Evolutionary conservation across 192 early-diverging fungal genomes (phyloP).

Genomic region (Coemansia guatemalensis): DNA sequence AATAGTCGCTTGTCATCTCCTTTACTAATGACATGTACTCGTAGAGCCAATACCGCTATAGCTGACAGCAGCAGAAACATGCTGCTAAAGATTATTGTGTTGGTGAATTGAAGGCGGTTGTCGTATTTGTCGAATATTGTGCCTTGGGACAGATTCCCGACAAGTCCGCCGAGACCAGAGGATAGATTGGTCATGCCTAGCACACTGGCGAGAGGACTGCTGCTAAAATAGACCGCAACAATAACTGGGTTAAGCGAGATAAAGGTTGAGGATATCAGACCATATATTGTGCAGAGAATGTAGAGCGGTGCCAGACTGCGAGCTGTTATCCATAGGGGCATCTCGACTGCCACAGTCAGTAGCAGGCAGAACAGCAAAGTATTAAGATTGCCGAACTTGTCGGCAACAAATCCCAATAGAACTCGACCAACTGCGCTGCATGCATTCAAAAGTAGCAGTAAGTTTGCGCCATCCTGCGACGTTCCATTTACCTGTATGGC

Average conservation of each 20-base stretch:
- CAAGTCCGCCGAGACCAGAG: slow-evolving; percentile 21
- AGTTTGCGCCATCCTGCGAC: slow-evolving; percentile 12
- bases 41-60: slow-evolving; percentile 17
- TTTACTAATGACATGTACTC: slow-evolving; percentile 22
- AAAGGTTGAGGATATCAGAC: slow-evolving; percentile 36
- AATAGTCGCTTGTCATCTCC: slow-evolving; percentile 4
- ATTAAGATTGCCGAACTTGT: slow-evolving; percentile 32
- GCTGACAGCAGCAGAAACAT: slow-evolving; percentile 30
- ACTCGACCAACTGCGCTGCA: slow-evolving; percentile 26
- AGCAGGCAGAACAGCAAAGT: slow-evolving; percentile 22
- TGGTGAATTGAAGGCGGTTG: slow-evolving; percentile 26
- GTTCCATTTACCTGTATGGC: slow-evolving; percentile 24
- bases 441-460: slow-evolving; percentile 36
- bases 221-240: slow-evolving; percentile 13
- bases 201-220: slow-evolving; percentile 13
- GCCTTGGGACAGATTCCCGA: slow-evolving; percentile 28
- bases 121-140: slow-evolving; percentile 29
- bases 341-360: slow-evolving; percentile 18
- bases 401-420: slow-evolving; percentile 30
- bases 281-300: slow-evolving; percentile 34
- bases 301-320: slow-evolving; percentile 23
- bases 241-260: slow-evolving; percentile 43
- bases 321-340: slow-evolving; percentile 39
- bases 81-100: slow-evolving; percentile 39
- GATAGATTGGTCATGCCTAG: slow-evolving; percentile 28